phyloP scores from a whole-genome alignment of 805 yeast species.

The Barnettozyma californica region DNA sequence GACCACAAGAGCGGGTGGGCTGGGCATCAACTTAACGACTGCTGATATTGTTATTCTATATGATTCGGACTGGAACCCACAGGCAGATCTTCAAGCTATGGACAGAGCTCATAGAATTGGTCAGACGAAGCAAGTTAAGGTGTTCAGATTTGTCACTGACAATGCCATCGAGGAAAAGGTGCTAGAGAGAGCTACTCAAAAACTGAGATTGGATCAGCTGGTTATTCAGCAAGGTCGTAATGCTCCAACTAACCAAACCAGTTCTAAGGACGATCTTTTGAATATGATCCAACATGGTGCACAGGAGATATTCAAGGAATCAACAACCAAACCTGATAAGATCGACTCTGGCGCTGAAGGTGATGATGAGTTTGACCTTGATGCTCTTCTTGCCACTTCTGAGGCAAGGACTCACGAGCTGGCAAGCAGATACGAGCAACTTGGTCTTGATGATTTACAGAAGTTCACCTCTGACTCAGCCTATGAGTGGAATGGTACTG shows the following conservation, averaged over 20 bases:
- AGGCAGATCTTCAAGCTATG: conserved; percentile 86
- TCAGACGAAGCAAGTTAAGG: conserved; percentile 78
- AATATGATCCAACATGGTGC: conserved; percentile 86
- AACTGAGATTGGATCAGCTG: conserved; percentile 70
- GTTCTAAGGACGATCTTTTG: conserved; percentile 65
- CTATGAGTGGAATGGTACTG: conserved; percentile 85
- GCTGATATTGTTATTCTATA: conserved; percentile 72
- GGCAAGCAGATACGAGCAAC: conserved; percentile 55
- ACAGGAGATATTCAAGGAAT: conserved; percentile 43
- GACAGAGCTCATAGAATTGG: conserved; percentile 88
- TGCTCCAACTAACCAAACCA: conserved; percentile 29
- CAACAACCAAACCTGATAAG: conserved; percentile 14
- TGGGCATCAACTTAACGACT: conserved; percentile 78
- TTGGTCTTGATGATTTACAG: conserved; percentile 74
- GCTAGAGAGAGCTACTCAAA: conserved; percentile 76
- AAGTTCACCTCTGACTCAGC: conserved; percentile 70
- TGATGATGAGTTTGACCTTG: conserved; percentile 53
- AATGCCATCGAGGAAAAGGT: conserved; percentile 83
- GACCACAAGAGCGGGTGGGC: conserved; percentile 87
- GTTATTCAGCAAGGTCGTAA: conserved; percentile 74
- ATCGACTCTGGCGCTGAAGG: conserved; percentile 18
- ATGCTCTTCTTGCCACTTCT: conserved; percentile 51
- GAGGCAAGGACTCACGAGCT: conserved; percentile 60
- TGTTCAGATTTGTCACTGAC: conserved; percentile 71
- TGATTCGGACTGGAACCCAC: conserved; percentile 89